Base-by-base conservation (phyloP, 73 alveolate species). In the Symbiodinium pilosum region DNA sequence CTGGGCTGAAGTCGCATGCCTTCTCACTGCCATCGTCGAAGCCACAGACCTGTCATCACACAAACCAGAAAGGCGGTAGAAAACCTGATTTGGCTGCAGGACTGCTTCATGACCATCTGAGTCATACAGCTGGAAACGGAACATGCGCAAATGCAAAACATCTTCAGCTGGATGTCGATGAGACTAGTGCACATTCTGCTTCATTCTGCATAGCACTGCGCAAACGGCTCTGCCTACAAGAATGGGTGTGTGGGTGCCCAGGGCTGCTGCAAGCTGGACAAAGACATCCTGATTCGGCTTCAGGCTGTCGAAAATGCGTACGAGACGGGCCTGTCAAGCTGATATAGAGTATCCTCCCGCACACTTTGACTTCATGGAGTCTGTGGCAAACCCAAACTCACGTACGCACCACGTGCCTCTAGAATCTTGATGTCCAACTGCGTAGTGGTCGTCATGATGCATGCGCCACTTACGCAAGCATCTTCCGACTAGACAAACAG, bases 221-320 rank as follows among this genome's bases (percentile, higher is more conserved):
- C n/a, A n/a, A n/a, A n/a, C n/a, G n/a, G n/a, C n/a, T n/a, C n/a
- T n/a, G n/a, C n/a, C n/a, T n/a, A n/a, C n/a, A n/a, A n/a, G n/a
- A 26, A 28, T 26, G 36, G 28, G 36, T 64, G 36, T 64, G 77
- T 21, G 77, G 77, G 77, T 26, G 38, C 26, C 56, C 30, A 56
- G 42, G 92, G 51, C 59, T n/a, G 87, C 71, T 43, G 47, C 96
- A 81, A 89, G 77, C 87, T 89, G 96, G 28, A 89, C 96, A 43
- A 89, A 89, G n/a, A 89, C 96, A 54, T 89, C 96, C 38, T 89
- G 96, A 73, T 89, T 89, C 77, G 96, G 96, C 87, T 89, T 89
- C 39, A 89, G 75, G 87, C 96, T 89, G 83, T 89, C 96, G 77
- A 89, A 89, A 42, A 89, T 89, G 51, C 96, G 96, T 7, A 89